Evolutionary conservation across 805 yeast genomes (phyloP), one percentile per base, ranked within the genome.

Genomic region (Metschnikowia continentalis): DNA sequence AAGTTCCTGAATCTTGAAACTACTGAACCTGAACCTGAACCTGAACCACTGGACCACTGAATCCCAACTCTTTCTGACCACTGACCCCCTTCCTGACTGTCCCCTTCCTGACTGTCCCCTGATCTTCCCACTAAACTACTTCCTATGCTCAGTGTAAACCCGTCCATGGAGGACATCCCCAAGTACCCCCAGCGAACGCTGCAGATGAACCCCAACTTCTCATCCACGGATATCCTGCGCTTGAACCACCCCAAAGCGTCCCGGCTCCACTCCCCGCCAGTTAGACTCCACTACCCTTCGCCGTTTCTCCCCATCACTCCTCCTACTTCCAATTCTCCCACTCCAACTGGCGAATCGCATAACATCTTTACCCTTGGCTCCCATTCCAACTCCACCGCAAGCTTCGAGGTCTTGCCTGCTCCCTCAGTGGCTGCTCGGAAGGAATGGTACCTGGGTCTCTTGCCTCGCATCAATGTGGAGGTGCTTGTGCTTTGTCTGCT

Each of bases 401-500:
- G 55, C 48, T 53, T 55, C 40, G 56, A 55, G 36, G 38, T 42
- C 22, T 47, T 48, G 32, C 50, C 50, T 23, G 47, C 32, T 26
- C 30, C 30, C 5, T 10, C 30, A 0, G 11, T 26, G 30, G 30
- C 10, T 23, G 30, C 30, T 26, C 30, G 11, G 1, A 26, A 26
- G 11, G 30, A 19, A 3, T 53, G 56, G 56, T 23, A 26, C 36
- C 38, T 32, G 14, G 44, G 30, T 15, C 45, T 41, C 51, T 33
- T 53, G 5, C 61, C 61, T 15, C 46, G 51, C 3, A 20, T 57
- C 36, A 51, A 52, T 40, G 26, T 50, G 49, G 54, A 54, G 36
- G 59, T 56, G 23, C 38, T 65, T 3, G 42, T 57, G 7, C 67
- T 88, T 33, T 92, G 98, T 66, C 63, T 78, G 7, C 60, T 77